Evolutionary conservation across 2,329 filamentous ascomycete genomes (phyloP), one percentile per base, ranked within the genome.

Genomic region (Nectriaceae sp.): DNA sequence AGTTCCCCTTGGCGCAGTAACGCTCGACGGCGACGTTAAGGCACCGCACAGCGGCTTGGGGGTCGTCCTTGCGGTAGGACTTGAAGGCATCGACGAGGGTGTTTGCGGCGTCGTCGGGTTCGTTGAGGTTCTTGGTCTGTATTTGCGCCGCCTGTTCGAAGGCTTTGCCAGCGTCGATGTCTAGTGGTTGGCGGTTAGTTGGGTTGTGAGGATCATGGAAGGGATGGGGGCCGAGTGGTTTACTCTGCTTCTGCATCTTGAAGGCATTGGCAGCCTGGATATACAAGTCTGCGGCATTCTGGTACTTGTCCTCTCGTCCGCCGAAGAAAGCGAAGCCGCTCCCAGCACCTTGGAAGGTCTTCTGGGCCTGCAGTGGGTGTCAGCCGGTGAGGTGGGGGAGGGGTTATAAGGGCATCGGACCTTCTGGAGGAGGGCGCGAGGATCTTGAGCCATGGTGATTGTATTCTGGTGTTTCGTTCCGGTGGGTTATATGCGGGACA

Each of bases 101-200:
- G 72, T 96, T 95, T 55, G 93, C 92, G 40, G 91, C 90, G 67
- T 97, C 94, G 67, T 96, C 90, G 36, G 88, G 89, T 66, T 97
- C 92, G 66, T 91, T 95, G 42, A 97, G 81, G 62, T 92, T 86
- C 57, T 85, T 80, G 42, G 76, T 82, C 70, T 96, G 90, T 50
- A 97, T 85, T 37, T 80, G 71, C n/a, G 91, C 93, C 11, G 90
- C 90, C 69, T 86, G 82, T 69, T 96, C 90, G 58, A 96, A 96
- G 11, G 90, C 86, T 64, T 88, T 80, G 19, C 91, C 93, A 13
- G 93, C 91, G 73, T 96, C 90, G 67, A 87, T 84, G 73, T 86
- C 90, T 94, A 50, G 20, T 20, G 22, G 33, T 48, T 36, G 44
- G 39, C 21, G 24, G 15, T 18, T 8, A 35, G 40, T 44, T 26